Conservation (phyloP, 129 eudicot genomes). For the Pulicaria dysenterica region DNA sequence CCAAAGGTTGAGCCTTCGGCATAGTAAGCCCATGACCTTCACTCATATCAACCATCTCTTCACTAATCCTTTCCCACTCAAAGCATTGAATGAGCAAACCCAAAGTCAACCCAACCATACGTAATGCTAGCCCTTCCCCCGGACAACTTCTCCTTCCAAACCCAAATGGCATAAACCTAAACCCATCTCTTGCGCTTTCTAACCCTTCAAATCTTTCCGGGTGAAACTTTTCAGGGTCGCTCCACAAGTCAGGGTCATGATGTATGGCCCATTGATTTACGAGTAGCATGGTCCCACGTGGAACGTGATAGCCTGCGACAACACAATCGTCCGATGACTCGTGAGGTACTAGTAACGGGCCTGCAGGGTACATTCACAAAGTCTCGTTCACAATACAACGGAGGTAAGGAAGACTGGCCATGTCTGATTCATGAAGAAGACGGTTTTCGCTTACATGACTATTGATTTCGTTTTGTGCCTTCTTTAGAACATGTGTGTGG, state of each 20-base stretch:
- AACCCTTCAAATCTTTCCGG: slow-evolving; percentile 51
- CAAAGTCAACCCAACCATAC: slow-evolving; percentile 32
- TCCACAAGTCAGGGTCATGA: slow-evolving; percentile 47
- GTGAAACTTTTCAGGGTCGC: slow-evolving; percentile 41
- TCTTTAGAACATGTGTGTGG: slow-evolving; percentile 38
- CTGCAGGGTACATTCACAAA: slow-evolving; percentile 41
- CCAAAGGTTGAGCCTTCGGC: slow-evolving; percentile 37
- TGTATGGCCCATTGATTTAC: slow-evolving; percentile 52
- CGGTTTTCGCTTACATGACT: slow-evolving; percentile 28
- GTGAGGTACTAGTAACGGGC: slow-evolving; percentile 38
- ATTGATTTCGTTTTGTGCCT: slow-evolving; percentile 42
- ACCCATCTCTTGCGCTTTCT: slow-evolving; percentile 34
- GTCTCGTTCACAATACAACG: slow-evolving; percentile 43
- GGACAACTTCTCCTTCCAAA: slow-evolving; percentile 24
- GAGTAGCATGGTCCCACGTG: slow-evolving; percentile 52
- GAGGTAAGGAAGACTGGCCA: slow-evolving; percentile 41
- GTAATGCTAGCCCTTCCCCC: slow-evolving; percentile 10
- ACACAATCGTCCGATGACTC: slow-evolving; percentile 43
- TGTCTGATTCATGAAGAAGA: slow-evolving; percentile 42
- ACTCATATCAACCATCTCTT: slow-evolving; percentile 48
- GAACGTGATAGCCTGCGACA: slow-evolving; percentile 51
- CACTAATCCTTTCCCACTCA: slow-evolving; percentile 32
- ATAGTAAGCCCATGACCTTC: slow-evolving; percentile 40
- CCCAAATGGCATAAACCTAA: slow-evolving; percentile 59
- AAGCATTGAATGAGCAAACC: slow-evolving; percentile 30